Conservation (phyloP, 176 grass and related monocot genomes). For the Secale cereale region DNA sequence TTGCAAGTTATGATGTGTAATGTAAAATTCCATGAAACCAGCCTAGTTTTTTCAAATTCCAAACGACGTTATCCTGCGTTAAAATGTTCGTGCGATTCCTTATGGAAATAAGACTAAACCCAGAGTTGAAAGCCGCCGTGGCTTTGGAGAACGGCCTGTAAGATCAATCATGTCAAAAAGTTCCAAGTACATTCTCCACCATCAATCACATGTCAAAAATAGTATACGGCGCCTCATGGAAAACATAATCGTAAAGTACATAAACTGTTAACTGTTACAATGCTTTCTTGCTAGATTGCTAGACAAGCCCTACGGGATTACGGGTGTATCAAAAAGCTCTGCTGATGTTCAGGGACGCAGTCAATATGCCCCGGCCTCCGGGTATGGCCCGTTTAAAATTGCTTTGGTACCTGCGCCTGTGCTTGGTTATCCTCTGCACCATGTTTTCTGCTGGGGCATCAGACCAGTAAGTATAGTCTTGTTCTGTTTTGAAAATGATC, state of each 20-base stretch:
- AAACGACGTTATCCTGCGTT: background rate
- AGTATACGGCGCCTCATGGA: background rate
- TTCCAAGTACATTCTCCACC: background rate
- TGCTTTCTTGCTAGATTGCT: background rate
- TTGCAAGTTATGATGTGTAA: background rate
- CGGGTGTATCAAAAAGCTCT: background rate
- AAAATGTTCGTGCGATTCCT: background rate
- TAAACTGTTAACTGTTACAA: background rate
- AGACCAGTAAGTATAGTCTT: background rate
- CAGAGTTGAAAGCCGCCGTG: no score
- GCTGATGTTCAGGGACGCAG: background rate
- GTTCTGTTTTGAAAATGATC: background rate
- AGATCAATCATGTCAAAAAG: background rate
- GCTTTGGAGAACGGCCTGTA: background rate
- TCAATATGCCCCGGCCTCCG: background rate
- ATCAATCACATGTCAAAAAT: background rate
- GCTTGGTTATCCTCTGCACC: background rate
- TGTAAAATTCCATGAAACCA: background rate
- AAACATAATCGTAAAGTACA: background rate
- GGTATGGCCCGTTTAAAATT: background rate
- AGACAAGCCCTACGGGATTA: background rate
- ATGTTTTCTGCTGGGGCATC: constrained; percentile 7
- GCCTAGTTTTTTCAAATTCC: no score
- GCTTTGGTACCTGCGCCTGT: constrained; percentile 7
- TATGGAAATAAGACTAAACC: background rate